Conservation (phyloP, 2,329 filamentous ascomycete species). For the Diplodia sapinea region DNA sequence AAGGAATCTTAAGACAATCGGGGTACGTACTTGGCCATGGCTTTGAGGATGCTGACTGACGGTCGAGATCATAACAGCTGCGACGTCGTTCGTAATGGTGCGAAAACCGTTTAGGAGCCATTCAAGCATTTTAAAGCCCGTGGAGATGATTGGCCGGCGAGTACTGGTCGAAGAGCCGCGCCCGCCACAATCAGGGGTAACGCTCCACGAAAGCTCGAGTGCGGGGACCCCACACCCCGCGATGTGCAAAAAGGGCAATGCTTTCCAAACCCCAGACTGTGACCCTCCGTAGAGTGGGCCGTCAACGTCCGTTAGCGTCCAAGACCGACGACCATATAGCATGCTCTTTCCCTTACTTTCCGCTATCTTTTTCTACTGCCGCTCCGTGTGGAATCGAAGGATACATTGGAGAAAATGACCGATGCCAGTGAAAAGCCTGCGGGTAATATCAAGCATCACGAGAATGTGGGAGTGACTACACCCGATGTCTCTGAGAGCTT, state of each 20-base stretch:
- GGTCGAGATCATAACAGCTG: not conserved
- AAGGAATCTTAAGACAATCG: not conserved
- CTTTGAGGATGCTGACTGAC: not conserved
- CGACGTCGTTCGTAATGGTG: not conserved
- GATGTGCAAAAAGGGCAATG: not conserved
- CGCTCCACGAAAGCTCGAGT: not conserved
- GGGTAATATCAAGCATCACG: not conserved
- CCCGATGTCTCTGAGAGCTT: not conserved
- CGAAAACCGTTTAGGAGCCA: not conserved
- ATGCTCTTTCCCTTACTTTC: not conserved
- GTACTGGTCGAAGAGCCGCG: not conserved
- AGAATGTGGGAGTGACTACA: not conserved
- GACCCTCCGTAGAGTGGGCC: not conserved
- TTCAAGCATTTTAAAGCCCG: not conserved
- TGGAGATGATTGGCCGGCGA: not conserved
- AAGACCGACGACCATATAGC: not conserved
- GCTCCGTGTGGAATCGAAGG: not conserved
- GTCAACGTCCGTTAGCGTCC: not conserved
- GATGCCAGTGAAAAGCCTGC: not conserved
- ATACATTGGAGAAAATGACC: not conserved
- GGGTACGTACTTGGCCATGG: not conserved
- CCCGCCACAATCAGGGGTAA: not conserved
- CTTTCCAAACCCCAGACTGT: conserved; percentile 13
- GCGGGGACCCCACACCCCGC: conserved; percentile 23
- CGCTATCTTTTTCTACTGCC: not conserved